Evolutionary conservation across 495 filamentous ascomycete species (phyloP), one percentile per base, ranked within the genome.

Genomic region (Trichoderma parareesei): DNA sequence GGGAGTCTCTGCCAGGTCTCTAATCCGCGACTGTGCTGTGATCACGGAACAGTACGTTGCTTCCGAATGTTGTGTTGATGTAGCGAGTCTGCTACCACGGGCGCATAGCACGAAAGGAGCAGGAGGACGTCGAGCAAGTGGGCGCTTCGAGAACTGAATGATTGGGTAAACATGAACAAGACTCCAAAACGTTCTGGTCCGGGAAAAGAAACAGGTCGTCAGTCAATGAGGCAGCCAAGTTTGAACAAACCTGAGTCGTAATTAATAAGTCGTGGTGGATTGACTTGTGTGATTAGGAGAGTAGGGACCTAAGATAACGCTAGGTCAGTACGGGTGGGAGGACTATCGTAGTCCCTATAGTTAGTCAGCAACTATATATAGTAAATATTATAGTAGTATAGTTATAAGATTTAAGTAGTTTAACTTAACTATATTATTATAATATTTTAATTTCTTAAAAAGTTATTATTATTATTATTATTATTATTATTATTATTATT

Each of bases 221-320:
- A 27, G 18, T 18, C 46, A 49, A 49, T 18, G 8, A 18, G 46
- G 16, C 16, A n/a, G 20, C 4, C n/a, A 20, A 18, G 7, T 18
- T 18, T 49, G 46, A 20, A 18, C n/a, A 46, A 18, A 18, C 16
- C 7, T 8, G 9, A 49, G 46, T 49, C n/a, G 46, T 49, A 27
- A 49, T 18, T 49, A 49, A 49, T 49, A 18, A 49, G n/a, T 20
- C 46, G 46, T 49, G 16, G 46, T 49, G 16, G 46, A 27, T 49
- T 49, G 46, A 18, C 46, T 49, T 46, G 10, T 49, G 46, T 49
- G 46, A 49, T 49, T 49, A 49, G n/a, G 46, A 49, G 46, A 49
- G n/a, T 49, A 18, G 46, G 46, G 20, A 49, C 46, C 46, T 49
- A 49, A 18, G 18, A 3, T 7, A 18, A 18, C 27, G 2, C 27